Evolutionary conservation across 768 basidiomycete species (phyloP).

Genomic region (Leccinum subtestaceum): DNA sequence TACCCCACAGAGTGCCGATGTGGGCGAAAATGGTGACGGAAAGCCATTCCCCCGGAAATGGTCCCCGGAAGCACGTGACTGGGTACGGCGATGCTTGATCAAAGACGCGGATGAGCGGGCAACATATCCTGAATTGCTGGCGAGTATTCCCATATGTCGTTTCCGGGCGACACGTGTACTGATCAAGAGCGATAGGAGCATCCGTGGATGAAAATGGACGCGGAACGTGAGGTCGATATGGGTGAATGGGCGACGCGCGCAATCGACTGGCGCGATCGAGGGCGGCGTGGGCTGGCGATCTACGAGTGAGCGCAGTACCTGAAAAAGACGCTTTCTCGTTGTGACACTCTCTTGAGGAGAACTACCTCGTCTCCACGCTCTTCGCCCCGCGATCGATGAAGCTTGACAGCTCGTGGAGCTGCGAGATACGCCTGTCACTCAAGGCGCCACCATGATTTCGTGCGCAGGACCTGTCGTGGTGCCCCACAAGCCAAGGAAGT

Average conservation of each 20-base stretch:
- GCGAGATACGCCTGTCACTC: constrained; percentile 2
- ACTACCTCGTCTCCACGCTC: constrained; percentile 19
- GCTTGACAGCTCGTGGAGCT: neutral
- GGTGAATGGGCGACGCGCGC: constrained; percentile 72
- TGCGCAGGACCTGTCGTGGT: neutral
- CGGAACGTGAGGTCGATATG: constrained; percentile 73
- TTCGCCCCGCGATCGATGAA: constrained; percentile 25
- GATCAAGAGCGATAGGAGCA: constrained; percentile 49
- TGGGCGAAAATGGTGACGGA: constrained; percentile 15
- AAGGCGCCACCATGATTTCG: neutral
- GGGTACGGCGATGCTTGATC: constrained; percentile 74
- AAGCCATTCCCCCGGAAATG: constrained; percentile 20
- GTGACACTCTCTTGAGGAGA: constrained; percentile 18
- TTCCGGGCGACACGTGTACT: constrained; percentile 1
- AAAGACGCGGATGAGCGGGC: constrained; percentile 80
- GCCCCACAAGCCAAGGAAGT: neutral
- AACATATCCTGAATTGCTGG: constrained; percentile 80
- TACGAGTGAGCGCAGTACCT: constrained; percentile 24
- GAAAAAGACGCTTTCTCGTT: constrained; percentile 2
- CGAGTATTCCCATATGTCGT: constrained; percentile 31
- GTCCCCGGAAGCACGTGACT: constrained; percentile 64
- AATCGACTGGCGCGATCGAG: constrained; percentile 35
- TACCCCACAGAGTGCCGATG: constrained; percentile 6
- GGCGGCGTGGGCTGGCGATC: constrained; percentile 17
- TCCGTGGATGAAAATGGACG: constrained; percentile 70